Conservation (phyloP, 2,329 filamentous ascomycete species). For the Ascochyta pisi region DNA sequence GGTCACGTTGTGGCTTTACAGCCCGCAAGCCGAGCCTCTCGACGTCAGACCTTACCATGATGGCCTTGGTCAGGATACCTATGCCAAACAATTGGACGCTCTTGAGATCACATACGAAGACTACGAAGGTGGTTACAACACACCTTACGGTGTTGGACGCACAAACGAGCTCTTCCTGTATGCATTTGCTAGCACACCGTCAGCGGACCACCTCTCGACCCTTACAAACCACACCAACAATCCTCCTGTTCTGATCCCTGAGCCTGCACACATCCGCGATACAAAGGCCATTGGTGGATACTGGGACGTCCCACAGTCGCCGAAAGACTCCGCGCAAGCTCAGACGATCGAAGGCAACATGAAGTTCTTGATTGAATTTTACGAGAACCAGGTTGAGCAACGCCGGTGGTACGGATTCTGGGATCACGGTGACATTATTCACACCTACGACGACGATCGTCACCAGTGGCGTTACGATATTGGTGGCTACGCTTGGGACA, state of each 20-base stretch:
- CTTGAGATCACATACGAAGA: conserved; percentile 70
- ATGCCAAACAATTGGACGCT: conserved; percentile 65
- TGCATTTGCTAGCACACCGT: conserved; percentile 61
- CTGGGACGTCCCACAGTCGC: conserved; percentile 57
- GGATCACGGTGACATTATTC: conserved; percentile 68
- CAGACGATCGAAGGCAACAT: conserved; percentile 59
- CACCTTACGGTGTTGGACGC: conserved; percentile 64
- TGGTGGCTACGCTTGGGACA: conserved; percentile 71
- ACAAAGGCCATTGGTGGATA: conserved; percentile 63
- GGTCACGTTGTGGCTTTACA: conserved; percentile 68
- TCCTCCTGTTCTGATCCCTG: conserved; percentile 60
- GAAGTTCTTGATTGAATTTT: conserved; percentile 64
- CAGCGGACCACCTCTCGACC: conserved; percentile 54
- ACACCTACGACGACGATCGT: conserved; percentile 66
- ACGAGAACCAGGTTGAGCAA: conserved; percentile 62
- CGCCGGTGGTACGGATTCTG: conserved; percentile 69
- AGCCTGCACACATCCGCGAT: conserved; percentile 58
- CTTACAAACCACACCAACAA: conserved; percentile 57
- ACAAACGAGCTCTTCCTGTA: conserved; percentile 65
- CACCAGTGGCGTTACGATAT: conserved; percentile 69
- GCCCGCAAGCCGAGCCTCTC: conserved; percentile 61
- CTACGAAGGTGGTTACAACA: conserved; percentile 63
- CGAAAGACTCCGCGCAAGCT: conserved; percentile 38
- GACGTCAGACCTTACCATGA: conserved; percentile 67
- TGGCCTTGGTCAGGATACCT: conserved; percentile 62